Evolutionary conservation across 2,329 filamentous ascomycete genomes (phyloP).

Genomic region (Colletotrichum sp.): DNA sequence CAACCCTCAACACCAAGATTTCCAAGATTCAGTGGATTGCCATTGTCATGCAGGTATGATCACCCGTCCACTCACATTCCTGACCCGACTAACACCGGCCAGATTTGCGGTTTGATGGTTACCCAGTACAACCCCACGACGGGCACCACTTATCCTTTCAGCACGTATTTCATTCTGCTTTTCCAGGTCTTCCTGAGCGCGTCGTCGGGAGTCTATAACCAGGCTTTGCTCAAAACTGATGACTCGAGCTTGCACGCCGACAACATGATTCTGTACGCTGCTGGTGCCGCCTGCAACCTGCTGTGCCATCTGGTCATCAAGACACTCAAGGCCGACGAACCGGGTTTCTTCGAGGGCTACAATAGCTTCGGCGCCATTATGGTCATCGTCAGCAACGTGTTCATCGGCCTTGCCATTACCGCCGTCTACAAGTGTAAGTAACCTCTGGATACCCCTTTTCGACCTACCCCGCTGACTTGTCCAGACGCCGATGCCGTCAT

Average conservation of each 20-base stretch:
- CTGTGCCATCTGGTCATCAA: constrained; percentile 28
- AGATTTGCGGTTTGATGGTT: constrained; percentile 32
- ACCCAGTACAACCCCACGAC: constrained; percentile 32
- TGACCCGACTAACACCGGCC: neutral
- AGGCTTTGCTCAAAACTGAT: constrained; percentile 33
- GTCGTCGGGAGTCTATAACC: constrained; percentile 36
- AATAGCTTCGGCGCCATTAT: constrained; percentile 30
- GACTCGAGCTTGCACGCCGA: constrained; percentile 34
- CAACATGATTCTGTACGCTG: constrained; percentile 35
- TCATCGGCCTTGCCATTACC: constrained; percentile 37
- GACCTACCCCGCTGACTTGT: neutral
- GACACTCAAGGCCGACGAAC: constrained; percentile 29
- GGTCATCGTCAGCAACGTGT: constrained; percentile 36
- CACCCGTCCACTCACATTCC: too few relatives aligned
- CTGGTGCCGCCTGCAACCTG: constrained; percentile 31
- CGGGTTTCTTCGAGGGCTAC: constrained; percentile 27
- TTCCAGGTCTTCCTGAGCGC: constrained; percentile 35
- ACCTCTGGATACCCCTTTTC: neutral
- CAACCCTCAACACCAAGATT: constrained; percentile 27
- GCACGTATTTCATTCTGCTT: constrained; percentile 33
- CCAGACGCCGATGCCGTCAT: constrained; percentile 36
- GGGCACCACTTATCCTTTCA: constrained; percentile 29
- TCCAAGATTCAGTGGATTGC: constrained; percentile 34
- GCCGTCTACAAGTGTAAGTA: constrained; percentile 36
- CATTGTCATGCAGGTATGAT: constrained; percentile 31